phyloP scores from a whole-genome alignment of 257 asterid genomes.

The Schizonepeta tenuifolia region DNA sequence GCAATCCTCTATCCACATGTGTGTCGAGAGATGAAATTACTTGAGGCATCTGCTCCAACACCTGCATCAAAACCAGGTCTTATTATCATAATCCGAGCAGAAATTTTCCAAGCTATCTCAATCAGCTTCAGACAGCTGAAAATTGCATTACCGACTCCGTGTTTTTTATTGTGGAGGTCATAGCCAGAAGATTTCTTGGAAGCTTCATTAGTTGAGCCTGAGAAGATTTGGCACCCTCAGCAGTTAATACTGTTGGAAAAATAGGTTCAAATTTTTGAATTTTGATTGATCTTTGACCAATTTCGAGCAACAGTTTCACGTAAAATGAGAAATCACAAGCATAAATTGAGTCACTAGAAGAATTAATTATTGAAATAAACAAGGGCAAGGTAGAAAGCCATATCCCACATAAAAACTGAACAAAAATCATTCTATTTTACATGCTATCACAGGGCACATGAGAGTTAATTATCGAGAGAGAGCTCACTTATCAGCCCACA shows the following conservation, averaged over 20 bases:
- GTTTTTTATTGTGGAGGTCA: conserved; percentile 61
- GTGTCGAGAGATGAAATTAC: conserved; percentile 77
- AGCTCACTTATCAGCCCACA: too few relatives aligned
- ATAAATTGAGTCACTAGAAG: too few relatives aligned
- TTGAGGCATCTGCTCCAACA: conserved; percentile 76
- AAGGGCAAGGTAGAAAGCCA: too few relatives aligned
- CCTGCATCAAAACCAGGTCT: conserved; percentile 42
- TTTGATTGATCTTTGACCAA: not conserved
- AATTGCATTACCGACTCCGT: conserved; percentile 59
- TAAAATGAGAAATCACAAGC: too few relatives aligned
- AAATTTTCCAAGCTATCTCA: conserved; percentile 26
- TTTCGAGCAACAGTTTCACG: too few relatives aligned
- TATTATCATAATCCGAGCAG: conserved; percentile 27
- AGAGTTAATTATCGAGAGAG: too few relatives aligned
- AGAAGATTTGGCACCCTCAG: conserved; percentile 12
- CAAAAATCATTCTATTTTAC: too few relatives aligned
- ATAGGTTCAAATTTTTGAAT: not conserved
- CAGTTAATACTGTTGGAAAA: not conserved
- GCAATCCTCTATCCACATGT: conserved; percentile 70
- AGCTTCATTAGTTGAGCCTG: conserved; percentile 78
- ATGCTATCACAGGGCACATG: too few relatives aligned
- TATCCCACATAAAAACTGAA: too few relatives aligned
- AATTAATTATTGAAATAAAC: too few relatives aligned
- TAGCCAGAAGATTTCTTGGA: conserved; percentile 76
- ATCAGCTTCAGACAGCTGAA: conserved; percentile 16